Evolutionary conservation across 306 rosid genomes (phyloP), one percentile per base, ranked within the genome.

Genomic region (Lathyrus aphaca): DNA sequence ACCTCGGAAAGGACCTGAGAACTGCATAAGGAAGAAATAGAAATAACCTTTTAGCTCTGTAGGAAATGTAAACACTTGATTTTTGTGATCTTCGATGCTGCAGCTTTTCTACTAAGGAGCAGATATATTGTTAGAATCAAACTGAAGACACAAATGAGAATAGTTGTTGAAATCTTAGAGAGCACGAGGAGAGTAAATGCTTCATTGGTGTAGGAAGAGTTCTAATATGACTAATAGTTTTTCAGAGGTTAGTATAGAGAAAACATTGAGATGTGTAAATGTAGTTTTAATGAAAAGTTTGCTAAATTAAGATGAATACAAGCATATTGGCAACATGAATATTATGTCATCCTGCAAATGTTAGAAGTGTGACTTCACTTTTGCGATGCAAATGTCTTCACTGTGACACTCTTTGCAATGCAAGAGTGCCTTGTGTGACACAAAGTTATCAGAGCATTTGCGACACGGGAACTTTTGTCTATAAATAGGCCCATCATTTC

Each of bases 11-110:
- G 68, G 32, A 55, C 54, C 48, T 68, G 56, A 54, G 29, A 16
- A 74, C 49, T 63, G 72, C 68, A 27, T 38, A 39, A 23, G 30
- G 50, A 71, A 50, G 43, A 29, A n/a, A n/a, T n/a, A n/a, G n/a
- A n/a, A n/a, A 49, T 49, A 51, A 18, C 81, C 64, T 40, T 32
- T 69, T 69, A 17, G 66, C 48, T 56, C 10, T 6, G 23, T 14
- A 63, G 37, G 16, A 35, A 62, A 73, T 44, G 45, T 0, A 9
- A n/a, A 53, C 37, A 21, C 29, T 76, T n/a, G 78, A 73, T 14
- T 58, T 57, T 11, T 72, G 27, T 50, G 65, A 61, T 29, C 49
- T 46, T 76, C 29, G 18, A 15, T 42, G 5, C 40, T 14, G 50
- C 59, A 61, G 64, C 11, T 14, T 57, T 50, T 43, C 4, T 76